Percentiles rank a stretch among this genome's conserved stretches.
phyloP scores from a whole-genome alignment of 768 basidiomycete species.

The Suillus lakei region DNA sequence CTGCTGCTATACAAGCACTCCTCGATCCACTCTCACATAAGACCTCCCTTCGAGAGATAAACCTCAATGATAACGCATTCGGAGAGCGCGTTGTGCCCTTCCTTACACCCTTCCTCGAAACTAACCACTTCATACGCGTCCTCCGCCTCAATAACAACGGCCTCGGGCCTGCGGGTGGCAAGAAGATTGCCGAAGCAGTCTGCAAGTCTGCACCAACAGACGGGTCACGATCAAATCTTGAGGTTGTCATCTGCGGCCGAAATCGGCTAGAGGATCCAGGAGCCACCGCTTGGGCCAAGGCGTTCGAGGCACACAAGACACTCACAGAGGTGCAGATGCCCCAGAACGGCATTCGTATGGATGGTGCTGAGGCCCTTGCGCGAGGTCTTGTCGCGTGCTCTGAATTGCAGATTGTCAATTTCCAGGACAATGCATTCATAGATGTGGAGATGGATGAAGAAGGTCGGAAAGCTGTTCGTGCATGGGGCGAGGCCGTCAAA shows the following conservation, averaged over 20 bases:
- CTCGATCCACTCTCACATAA: constrained; percentile 87
- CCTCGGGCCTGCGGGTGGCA: constrained; percentile 88
- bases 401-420: constrained; percentile 75
- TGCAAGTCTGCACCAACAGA: constrained; percentile 74
- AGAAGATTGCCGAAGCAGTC: constrained; percentile 84
- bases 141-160: constrained; percentile 97
- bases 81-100: constrained; percentile 95
- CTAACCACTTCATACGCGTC: constrained; percentile 81
- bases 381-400: constrained; percentile 71
- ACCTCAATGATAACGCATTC: constrained; percentile 96
- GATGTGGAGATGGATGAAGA: constrained; percentile 61
- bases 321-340: constrained; percentile 89
- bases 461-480: constrained; percentile 52
- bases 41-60: constrained; percentile 80
- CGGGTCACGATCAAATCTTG: constrained; percentile 73
- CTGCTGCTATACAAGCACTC: constrained; percentile 83
- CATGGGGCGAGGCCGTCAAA: constrained; percentile 65
- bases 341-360: constrained; percentile 98
- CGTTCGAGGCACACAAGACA: constrained; percentile 83
- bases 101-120: constrained; percentile 86
- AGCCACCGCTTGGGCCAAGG: constrained; percentile 81
- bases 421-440: constrained; percentile 90
- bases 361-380: constrained; percentile 83
- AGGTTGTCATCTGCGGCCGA: constrained; percentile 87
- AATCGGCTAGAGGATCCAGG: constrained; percentile 95